phyloP scores from a whole-genome alignment of 352 stramenopile species.

The Phytopythium aichiense region DNA sequence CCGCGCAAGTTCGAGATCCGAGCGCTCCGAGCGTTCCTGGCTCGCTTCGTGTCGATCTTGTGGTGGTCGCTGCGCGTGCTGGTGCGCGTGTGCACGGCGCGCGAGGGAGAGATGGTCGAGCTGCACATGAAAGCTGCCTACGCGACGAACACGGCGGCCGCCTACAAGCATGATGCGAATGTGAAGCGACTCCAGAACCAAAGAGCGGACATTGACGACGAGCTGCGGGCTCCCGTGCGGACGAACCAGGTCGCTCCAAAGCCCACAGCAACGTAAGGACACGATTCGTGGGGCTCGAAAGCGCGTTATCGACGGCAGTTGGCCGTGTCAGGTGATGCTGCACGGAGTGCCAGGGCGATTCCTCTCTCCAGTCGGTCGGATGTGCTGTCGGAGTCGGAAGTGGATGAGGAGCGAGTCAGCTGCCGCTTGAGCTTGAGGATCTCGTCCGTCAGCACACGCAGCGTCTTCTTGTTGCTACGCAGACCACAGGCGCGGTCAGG shows the following conservation, averaged over 20 bases:
- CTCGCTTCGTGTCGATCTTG: slow-evolving; percentile 1
- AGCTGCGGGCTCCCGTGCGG: neutral
- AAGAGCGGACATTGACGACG: neutral
- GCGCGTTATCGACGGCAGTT: neutral
- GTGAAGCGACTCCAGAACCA: neutral
- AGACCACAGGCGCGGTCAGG: neutral
- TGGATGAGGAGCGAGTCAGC: neutral
- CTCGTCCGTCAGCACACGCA: slow-evolving; percentile 38
- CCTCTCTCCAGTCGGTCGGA: slow-evolving; percentile 5
- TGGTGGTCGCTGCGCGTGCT: slow-evolving; percentile 9
- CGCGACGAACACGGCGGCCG: neutral
- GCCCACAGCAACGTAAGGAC: neutral
- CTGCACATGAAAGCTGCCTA: slow-evolving; percentile 3
- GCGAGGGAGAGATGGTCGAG: slow-evolving; percentile 6
- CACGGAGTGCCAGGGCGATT: slow-evolving; percentile 3
- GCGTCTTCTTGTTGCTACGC: slow-evolving; percentile 39
- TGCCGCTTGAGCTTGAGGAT: slow-evolving; percentile 44
- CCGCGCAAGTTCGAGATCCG: slow-evolving; percentile 4
- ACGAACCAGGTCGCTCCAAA: neutral
- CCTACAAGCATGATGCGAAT: neutral
- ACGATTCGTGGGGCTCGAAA: neutral
- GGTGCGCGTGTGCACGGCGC: neutral
- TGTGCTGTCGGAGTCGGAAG: neutral
- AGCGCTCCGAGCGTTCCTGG: neutral
- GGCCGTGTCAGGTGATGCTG: neutral